phyloP scores from a whole-genome alignment of 495 filamentous ascomycete species.

The Penicillium flavigenum region DNA sequence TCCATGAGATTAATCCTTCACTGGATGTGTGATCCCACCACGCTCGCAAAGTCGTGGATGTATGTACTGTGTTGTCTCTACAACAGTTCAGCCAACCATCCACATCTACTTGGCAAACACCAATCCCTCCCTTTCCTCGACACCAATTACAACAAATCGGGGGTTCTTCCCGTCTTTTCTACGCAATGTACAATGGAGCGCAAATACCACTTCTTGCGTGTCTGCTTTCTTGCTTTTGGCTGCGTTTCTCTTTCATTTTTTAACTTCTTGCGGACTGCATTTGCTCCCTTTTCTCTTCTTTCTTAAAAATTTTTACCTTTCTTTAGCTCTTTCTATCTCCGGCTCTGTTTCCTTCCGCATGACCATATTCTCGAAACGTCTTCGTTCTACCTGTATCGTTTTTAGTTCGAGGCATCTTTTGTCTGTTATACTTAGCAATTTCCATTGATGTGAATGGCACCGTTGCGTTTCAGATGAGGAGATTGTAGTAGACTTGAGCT shows the following conservation, averaged over 20 bases:
- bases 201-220: conserved; percentile 47
- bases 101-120: conserved; percentile 4
- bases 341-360: not conserved
- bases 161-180: conserved; percentile 14
- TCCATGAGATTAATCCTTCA: not conserved
- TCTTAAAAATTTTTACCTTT: conserved; percentile 1
- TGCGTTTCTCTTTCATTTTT: conserved; percentile 18
- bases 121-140: conserved; percentile 6
- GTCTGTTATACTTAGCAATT: conserved; percentile 16
- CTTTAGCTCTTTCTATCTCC: conserved; percentile 6
- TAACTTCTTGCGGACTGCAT: conserved; percentile 22
- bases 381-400: conserved; percentile 18
- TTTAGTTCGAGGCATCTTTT: conserved; percentile 23
- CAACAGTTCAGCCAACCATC: not conserved
- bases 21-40: not conserved
- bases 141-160: not conserved
- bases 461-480: not conserved
- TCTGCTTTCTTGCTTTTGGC: conserved; percentile 22
- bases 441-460: conserved; percentile 10
- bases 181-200: conserved; percentile 49
- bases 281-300: conserved; percentile 21
- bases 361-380: not conserved
- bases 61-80: not conserved
- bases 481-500: not conserved
- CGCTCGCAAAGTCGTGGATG: not conserved